Conservation (phyloP, 116 monocot genomes). For the Phalaenopsis hybrid region DNA sequence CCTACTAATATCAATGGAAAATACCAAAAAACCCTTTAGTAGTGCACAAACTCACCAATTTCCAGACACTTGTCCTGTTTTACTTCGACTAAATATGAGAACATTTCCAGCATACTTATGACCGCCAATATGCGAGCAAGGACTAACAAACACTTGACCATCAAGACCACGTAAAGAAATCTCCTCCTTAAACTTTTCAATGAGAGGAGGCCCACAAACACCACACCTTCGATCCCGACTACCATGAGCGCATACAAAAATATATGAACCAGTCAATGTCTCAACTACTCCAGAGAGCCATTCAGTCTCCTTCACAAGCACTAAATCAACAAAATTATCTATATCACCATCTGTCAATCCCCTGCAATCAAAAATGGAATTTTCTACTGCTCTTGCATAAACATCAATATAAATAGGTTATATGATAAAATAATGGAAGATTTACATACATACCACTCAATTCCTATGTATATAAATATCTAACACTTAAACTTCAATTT, state of each 20-base stretch:
- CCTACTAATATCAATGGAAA: not conserved
- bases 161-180: constrained; percentile 27
- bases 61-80: constrained; percentile 37
- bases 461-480: too few relatives aligned
- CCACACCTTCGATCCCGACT: constrained; percentile 50
- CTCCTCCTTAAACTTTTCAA: constrained; percentile 51
- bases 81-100: constrained; percentile 33
- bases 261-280: constrained; percentile 38
- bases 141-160: constrained; percentile 40
- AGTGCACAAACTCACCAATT: constrained; percentile 35
- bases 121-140: constrained; percentile 57
- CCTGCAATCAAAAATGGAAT: constrained; percentile 22
- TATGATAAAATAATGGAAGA: not conserved
- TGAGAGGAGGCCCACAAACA: constrained; percentile 50
- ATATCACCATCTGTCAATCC: constrained; percentile 47
- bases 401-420: not conserved
- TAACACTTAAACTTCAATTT: too few relatives aligned
- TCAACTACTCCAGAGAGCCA: constrained; percentile 36
- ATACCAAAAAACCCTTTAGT: not conserved
- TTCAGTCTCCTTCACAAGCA: constrained; percentile 40
- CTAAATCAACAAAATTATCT: constrained; percentile 48
- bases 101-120: constrained; percentile 71
- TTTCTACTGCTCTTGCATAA: not conserved
- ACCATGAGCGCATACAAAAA: constrained; percentile 57
- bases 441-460: too few relatives aligned